Base-by-base conservation (phyloP, 768 basidiomycete species). In the Ramaria sp. region DNA sequence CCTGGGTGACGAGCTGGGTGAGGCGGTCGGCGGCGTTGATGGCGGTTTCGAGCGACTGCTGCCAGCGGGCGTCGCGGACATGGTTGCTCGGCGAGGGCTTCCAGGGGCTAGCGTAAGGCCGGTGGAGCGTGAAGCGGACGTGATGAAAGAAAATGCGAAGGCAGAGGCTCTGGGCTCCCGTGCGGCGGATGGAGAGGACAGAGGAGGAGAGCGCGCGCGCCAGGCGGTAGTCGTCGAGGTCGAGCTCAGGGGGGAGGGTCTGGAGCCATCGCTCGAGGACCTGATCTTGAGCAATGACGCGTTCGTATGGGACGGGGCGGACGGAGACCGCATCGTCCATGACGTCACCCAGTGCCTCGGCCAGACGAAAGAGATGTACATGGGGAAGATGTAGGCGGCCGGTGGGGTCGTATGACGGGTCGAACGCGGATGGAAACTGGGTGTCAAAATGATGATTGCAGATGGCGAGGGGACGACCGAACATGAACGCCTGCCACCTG, bases 401-500 rank as follows among this genome's bases (percentile, higher is more conserved):
- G 1, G 76, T 74, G 60, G 80, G 80, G 63, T 87, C 84, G 17
- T 83, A 63, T 6, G 76, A 72, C 3, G 84, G 77, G 59, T 86
- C 82, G 63, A 79, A 81, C 57, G 81, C 76, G 0, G 82, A 80
- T 31, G 89, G 89, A 15, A 89, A 72, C 61, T 80, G 83, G 0
- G 88, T 91, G 66, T 91, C 87, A 66, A 88, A 91, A 68, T 90
- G 88, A 66, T 89, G 84, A 4, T 87, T 83, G 3, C 85, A 81
- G 56, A 91, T 83, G 30, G 78, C 72, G 34, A 86, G 71, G 3
- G 89, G 89, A 20, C 89, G 77, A 15, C 89, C 90, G 67, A 91
- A 87, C 78, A 89, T 78, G 70, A 91, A 91, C 0, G 88, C 85
- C 66, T 91, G 88, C 89, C 89, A 91, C 61, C 88, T 88, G 62